Base-by-base conservation (phyloP, 2,329 filamentous ascomycete species). In the Aspergillus piperis region DNA sequence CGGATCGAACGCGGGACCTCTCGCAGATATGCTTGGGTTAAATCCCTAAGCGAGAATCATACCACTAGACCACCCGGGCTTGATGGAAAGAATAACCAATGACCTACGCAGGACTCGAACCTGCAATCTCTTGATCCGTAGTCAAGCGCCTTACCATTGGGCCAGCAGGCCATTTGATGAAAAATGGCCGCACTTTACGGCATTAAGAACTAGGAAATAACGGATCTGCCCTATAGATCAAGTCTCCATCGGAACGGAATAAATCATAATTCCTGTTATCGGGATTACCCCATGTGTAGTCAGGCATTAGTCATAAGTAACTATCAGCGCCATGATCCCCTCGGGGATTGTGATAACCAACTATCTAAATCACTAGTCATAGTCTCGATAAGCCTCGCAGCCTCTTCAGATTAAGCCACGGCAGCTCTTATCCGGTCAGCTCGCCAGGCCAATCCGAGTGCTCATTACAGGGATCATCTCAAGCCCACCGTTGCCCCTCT, bases 91-190 rank as follows among this genome's bases (percentile, higher is more conserved):
- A 42, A 44, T 73, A 71, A 73, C 71, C 72, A 42, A 44, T 73
- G 72, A 73, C 71, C 72, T 68, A 73, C 72, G 71, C 71, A 73
- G 72, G 72, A 66, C 58, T 78, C 77, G 77, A 80, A 80, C 78
- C 77, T 78, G 74, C 76, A 80, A 79, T 79, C 77, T 80, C 76
- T 78, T 79, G 78, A 80, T 62, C 58, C 64, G 64, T 66, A 66
- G 64, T 64, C 64, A 66, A 64, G 60, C 64, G 64, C 64, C 62
- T 66, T 66, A 56, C 64, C 64, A 66, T 66, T 66, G 64, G 64
- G 64, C 64, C 64, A 66, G 64, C 62, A 56, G 62, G 62, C 62
- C 62, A 32, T 30, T 50, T 32, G 25, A 23, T 44, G 19, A 5
- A 3, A 36, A 36, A 36, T 2, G 10, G 4, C 11, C 4, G 32